Base-by-base conservation (phyloP, 2,329 filamentous ascomycete species). In the Plenodomus biglobosus region DNA sequence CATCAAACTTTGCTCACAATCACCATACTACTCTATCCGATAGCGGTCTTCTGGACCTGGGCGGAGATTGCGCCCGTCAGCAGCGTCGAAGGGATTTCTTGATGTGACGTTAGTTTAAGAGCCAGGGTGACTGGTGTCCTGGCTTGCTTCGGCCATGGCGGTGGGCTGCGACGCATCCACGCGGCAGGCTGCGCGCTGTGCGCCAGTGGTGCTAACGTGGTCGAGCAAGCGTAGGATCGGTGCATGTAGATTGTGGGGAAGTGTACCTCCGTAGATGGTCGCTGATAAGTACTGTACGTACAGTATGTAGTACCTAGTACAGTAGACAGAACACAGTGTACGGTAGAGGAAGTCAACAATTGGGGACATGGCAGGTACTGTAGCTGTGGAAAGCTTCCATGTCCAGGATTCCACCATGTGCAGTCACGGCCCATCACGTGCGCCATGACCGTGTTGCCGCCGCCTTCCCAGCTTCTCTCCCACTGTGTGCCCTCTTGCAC, bases 111-210 rank as follows among this genome's bases (percentile, higher is more conserved):
- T 37, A 52, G 44, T n/a, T 17, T 43, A 41, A 44, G 18, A 38
- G 35, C 40, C 39, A 48, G 45, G 44, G 47, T 38, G 40, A 45
- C 6, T 42, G 36, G 44, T 46, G 44, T 44, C 46, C 45, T 56
- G 57, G 57, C 35, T 60, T 58, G 44, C 40, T 46, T 53, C 57
- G 57, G 57, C 55, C 58, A 48, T 50, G 20, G 30, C 13, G 18
- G 18, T 6, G 27, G 27, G 15, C 27, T 32, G 27, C 27, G 27
- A 32, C 13, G 11, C 15, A 11, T 3, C 11, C 27, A 32, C 27
- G 27, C 27, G 27, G 27, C 27, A 15, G 15, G 27, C 27, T 32
- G 27, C 15, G 27, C 27, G 27, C n/a, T n/a, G n/a, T n/a, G n/a
- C n/a, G n/a, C n/a, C 13, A 32, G 27, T 10, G 8, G 6, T 32